Evolutionary conservation across 2,329 filamentous ascomycete species (phyloP), one percentile per base, ranked within the genome.

Genomic region (Pseudogymnoascus sp.): DNA sequence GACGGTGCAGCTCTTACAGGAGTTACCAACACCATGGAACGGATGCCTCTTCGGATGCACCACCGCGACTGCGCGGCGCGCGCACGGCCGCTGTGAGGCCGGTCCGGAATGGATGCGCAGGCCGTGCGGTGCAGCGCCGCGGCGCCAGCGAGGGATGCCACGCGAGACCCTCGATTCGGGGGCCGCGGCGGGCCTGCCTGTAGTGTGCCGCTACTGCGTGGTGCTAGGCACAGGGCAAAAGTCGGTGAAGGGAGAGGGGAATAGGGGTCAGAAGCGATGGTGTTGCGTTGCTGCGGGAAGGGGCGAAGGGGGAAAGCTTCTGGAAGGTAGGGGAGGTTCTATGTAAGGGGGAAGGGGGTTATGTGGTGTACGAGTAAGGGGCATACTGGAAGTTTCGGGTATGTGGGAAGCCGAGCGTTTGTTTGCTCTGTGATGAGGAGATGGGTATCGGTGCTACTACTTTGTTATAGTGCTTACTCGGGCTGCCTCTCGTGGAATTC

Each of bases 271-370:
- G n/a, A 28, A 11, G 47, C 2, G 44, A 2, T 50, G 21, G 7
- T 28, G 44, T 8, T 14, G 25, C n/a, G 10, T 18, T 56, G 50
- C 25, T 56, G 50, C 25, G 28, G 50, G 50, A 56, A 28, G 25
- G n/a, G 25, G 50, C 50, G 50, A 56, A 56, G 25, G 50, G 50
- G 50, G 50, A 56, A 56, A 25, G 50, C 50, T 56, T 56, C 50
- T 56, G 50, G 50, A 56, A 33, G 10, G 25, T n/a, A 33, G 50
- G 28, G 10, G 50, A 8, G 50, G 25, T 56, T 56, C 50, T 33
- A 56, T 56, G 50, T 56, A 56, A 56, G 25, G 50, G 50, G 47
- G 47, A 53, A 10, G n/a, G 25, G 25, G 50, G 50, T 18, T 56
- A n/a, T 18, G 28, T 33, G 50, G n/a, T 33, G 50, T 33, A 56